Evolutionary conservation across 768 basidiomycete species (phyloP).

Genomic region (Rhodotorula taiwanensis): DNA sequence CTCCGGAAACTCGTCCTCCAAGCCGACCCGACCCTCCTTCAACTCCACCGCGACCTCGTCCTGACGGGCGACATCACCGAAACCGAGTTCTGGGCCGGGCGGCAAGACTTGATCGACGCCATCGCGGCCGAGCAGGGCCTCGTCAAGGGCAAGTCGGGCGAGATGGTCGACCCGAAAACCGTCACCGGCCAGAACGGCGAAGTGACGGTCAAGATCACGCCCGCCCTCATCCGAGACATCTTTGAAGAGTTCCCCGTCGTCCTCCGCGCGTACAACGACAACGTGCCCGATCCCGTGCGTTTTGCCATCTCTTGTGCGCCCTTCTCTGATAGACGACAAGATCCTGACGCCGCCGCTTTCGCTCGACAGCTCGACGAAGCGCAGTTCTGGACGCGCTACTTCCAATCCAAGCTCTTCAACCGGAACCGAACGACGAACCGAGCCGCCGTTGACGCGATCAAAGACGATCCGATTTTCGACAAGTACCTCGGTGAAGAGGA

Average conservation of each 20-base stretch:
- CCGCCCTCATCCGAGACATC: constrained; percentile 86
- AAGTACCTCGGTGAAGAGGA: constrained; percentile 93
- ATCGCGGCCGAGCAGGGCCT: constrained; percentile 23
- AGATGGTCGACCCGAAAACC: constrained; percentile 80
- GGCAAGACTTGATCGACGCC: constrained; percentile 58
- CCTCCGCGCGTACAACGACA: constrained; percentile 81
- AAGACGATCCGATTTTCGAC: constrained; percentile 90
- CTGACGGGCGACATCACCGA: constrained; percentile 77
- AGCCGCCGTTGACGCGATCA: constrained; percentile 67
- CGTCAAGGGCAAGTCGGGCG: constrained; percentile 63
- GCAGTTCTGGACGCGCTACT: constrained; percentile 95
- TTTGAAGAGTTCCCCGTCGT: constrained; percentile 98
- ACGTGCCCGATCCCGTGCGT: constrained; percentile 75
- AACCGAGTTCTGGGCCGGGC: constrained; percentile 92
- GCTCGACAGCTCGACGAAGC: constrained; percentile 67
- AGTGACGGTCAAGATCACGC: constrained; percentile 80
- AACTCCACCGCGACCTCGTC: constrained; percentile 82
- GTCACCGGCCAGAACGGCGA: constrained; percentile 77
- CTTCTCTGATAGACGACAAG: background rate
- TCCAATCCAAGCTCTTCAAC: constrained; percentile 91
- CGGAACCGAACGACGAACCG: constrained; percentile 85
- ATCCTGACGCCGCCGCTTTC: background rate
- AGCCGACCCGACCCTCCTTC: constrained; percentile 21
- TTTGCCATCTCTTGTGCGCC: background rate
- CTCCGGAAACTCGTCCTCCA: constrained; percentile 26